Evolutionary conservation across 495 filamentous ascomycete genomes (phyloP).

Genomic region (Lophium mytilinum): DNA sequence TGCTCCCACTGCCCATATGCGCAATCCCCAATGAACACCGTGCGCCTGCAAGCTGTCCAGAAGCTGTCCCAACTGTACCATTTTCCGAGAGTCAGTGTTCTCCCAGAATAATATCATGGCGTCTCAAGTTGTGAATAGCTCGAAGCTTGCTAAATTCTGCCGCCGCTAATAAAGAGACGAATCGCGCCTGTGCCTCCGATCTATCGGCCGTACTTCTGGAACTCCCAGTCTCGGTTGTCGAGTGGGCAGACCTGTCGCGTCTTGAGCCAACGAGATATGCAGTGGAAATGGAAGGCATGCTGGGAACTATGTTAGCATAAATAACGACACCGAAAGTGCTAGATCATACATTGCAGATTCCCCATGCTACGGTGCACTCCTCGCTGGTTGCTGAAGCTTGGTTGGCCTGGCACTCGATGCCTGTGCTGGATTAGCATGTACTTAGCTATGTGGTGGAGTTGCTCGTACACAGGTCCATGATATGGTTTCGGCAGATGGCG

Average conservation of each 20-base stretch:
- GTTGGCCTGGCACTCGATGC: slow-evolving; percentile 99
- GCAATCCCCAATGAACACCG: too few species aligned
- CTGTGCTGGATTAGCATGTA: slow-evolving; percentile 35
- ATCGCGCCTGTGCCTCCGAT: too few species aligned
- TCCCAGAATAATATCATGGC: too few species aligned
- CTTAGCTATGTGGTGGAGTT: background rate
- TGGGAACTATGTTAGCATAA: slow-evolving; percentile 33
- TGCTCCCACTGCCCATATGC: too few species aligned
- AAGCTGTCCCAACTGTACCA: too few species aligned
- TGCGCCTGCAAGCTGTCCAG: too few species aligned
- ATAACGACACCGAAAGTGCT: background rate
- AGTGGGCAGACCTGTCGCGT: slow-evolving; percentile 98
- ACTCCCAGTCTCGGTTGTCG: slow-evolving; percentile 98
- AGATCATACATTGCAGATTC: slow-evolving; percentile 86
- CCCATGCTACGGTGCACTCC: slow-evolving; percentile 98
- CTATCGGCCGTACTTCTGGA: slow-evolving; percentile 94
- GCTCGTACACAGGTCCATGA: slow-evolving; percentile 91
- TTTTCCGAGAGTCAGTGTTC: too few species aligned
- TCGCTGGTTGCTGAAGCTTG: slow-evolving; percentile 95
- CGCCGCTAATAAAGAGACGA: too few species aligned
- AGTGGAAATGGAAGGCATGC: slow-evolving; percentile 99
- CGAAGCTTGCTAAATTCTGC: too few species aligned
- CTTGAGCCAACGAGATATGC: slow-evolving; percentile 98
- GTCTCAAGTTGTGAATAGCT: too few species aligned
- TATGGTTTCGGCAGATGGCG: slow-evolving; percentile 98